These are phyloP conservation scores for Cyberlindnera euphorbiae DNA, from an alignment of 805 yeast species.

Conservation along the genomic window DNA sequence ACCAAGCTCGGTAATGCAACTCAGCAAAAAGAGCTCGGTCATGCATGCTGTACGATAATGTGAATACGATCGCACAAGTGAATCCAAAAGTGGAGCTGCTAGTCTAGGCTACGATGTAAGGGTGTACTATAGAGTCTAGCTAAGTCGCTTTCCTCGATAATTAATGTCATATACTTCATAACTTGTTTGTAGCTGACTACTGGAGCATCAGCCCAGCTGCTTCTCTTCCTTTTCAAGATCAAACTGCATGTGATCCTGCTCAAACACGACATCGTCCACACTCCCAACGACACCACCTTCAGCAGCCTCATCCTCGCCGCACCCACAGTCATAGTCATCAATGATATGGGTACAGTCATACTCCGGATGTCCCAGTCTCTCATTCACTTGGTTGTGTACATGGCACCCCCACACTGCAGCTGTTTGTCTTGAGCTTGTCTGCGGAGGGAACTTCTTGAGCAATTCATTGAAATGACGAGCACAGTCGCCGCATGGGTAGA, in stretches of 20 bases:
- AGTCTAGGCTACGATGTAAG: too few relatives aligned
- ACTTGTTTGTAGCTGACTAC: background rate
- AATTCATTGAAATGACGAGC: constrained; percentile 83
- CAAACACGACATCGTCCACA: constrained; percentile 14
- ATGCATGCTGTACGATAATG: constrained; percentile 34
- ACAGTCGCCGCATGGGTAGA: constrained; percentile 97
- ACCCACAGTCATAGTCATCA: constrained; percentile 95
- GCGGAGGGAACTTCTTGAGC: constrained; percentile 76
- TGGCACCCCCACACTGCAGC: constrained; percentile 98
- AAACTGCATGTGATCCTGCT: constrained; percentile 41
- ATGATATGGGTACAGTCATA: constrained; percentile 84
- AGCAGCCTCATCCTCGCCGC: constrained; percentile 65
- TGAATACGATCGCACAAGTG: too few relatives aligned
- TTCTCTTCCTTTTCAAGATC: constrained; percentile 43
- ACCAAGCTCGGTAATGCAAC: too few relatives aligned
- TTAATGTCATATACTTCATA: too few relatives aligned
- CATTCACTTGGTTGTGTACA: constrained; percentile 83
- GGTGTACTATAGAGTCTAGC: too few relatives aligned
- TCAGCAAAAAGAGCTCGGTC: too few relatives aligned
- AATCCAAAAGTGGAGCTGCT: too few relatives aligned
- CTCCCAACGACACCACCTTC: constrained; percentile 10
- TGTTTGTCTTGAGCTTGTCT: constrained; percentile 61
- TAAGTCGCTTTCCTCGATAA: too few relatives aligned
- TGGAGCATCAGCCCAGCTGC: constrained; percentile 35
- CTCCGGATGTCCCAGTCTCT: constrained; percentile 55